Base-by-base conservation (phyloP, 306 rosid genomes). In the Clitoria ternatea region DNA sequence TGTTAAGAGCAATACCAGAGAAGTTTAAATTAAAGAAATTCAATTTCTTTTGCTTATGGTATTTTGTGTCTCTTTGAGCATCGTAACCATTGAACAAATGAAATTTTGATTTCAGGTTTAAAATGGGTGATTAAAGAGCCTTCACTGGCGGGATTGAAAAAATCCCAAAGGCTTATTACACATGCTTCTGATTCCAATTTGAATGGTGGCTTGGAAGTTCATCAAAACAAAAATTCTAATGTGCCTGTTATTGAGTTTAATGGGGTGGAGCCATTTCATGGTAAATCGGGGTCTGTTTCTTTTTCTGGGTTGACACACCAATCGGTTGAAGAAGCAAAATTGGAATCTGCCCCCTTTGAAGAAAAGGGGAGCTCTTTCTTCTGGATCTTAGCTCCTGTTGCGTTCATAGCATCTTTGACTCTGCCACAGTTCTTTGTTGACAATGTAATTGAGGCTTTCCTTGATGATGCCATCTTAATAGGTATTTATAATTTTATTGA, bases 271-370 rank as follows among this genome's bases (percentile, higher is more conserved):
- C 92, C 92, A 2, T 85, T 87, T 88, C 89, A 76, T 32, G 98
- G 98, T 45, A 94, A 90, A 83, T 79, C 97, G 1, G 97, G 98
- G 48, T 85, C 90, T 4, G 80, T 94, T 52, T 90, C 98, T 24
- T 94, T 94, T 48, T 49, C 72, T 76, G 98, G 98, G 53, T 61
- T 94, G 68, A 89, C 92, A 39, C 80, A 88, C 76, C 90, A 89
- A 13, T 50, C 59, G 35, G 80, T 81, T 4, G 98, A 94, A 81
- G 97, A 94, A 79, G 81, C 82, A 45, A 94, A 84, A 55, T 61
- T 81, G 82, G 80, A 76, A 66, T 94, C 95, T 13, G 81, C 97
- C 43, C 97, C 98, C 24, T 90, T 94, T 7, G 39, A 69, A 44
- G 86, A 78, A 70, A 85, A 81, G 6, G 86, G 85, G 72, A 85